Evolutionary conservation across 1,284 basidiomycete species (phyloP).

Genomic region (Cutaneotrichosporon cyanovorans): DNA sequence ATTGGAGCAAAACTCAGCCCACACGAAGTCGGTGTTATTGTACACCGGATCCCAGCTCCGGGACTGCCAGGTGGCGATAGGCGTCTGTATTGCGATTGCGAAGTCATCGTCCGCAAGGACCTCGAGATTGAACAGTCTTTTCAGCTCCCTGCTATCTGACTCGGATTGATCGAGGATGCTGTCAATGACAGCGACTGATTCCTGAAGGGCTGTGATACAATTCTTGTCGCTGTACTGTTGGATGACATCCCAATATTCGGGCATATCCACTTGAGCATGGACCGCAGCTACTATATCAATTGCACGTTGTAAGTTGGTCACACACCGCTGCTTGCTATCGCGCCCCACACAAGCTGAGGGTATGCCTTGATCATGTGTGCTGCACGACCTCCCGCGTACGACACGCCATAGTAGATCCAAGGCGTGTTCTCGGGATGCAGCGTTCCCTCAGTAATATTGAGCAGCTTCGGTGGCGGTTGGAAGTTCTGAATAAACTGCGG

Average conservation of each 20-base stretch:
- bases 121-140: slow-evolving; percentile 64
- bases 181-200: slow-evolving; percentile 60
- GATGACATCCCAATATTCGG: slow-evolving; percentile 74
- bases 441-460: slow-evolving; percentile 59
- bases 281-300: slow-evolving; percentile 37
- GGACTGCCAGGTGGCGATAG: slow-evolving; percentile 52
- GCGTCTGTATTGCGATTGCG: slow-evolving; percentile 55
- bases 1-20: slow-evolving; percentile 56
- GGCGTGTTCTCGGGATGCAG: slow-evolving; percentile 52
- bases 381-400: slow-evolving; percentile 82
- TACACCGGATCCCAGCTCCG: slow-evolving; percentile 73
- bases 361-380: slow-evolving; percentile 73
- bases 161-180: slow-evolving; percentile 50
- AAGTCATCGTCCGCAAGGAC: slow-evolving; percentile 70
- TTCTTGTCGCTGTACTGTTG: slow-evolving; percentile 61
- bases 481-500: slow-evolving; percentile 67
- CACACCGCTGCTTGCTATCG: slow-evolving; percentile 75
- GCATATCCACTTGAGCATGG: slow-evolving; percentile 51
- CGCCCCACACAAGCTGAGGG: slow-evolving; percentile 80
- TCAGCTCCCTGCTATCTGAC: slow-evolving; percentile 44
- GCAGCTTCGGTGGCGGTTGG: slow-evolving; percentile 55
- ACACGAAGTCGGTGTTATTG: slow-evolving; percentile 29
- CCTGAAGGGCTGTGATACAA: slow-evolving; percentile 64
- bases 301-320: not conserved
- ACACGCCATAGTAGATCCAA: slow-evolving; percentile 89